Percentiles rank a stretch among this genome's conserved stretches.
Conservation (phyloP, 1,139 yeast genomes). For the Lodderomyces elongisporus region DNA sequence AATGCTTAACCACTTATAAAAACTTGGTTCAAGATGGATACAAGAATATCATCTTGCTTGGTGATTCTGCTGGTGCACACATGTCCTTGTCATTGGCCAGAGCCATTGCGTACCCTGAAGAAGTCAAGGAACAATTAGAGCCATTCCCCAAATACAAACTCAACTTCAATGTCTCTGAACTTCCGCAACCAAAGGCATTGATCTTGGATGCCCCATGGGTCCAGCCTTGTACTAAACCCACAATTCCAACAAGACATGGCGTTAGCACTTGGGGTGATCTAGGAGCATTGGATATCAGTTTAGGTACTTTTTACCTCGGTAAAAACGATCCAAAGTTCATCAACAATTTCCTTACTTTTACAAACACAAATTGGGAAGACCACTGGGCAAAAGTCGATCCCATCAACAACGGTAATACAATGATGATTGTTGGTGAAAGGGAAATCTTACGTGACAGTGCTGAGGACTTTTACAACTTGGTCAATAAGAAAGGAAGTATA, state of each 20-base stretch:
- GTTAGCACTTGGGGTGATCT: conserved; percentile 27
- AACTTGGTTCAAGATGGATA: conserved; percentile 25
- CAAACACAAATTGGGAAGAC: conserved; percentile 19
- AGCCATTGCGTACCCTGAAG: conserved; percentile 30
- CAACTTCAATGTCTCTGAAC: conserved; percentile 7
- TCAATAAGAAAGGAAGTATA: conserved; percentile 18
- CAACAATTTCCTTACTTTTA: conserved; percentile 16
- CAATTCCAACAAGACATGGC: conserved; percentile 18
- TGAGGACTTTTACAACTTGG: conserved; percentile 17
- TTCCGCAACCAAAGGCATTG: conserved; percentile 28
- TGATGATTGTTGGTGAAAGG: conserved; percentile 35
- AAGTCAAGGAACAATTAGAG: conserved; percentile 19
- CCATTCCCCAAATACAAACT: conserved; percentile 19
- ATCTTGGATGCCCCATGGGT: conserved; percentile 44
- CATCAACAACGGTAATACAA: conserved; percentile 21
- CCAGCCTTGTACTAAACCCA: conserved; percentile 15
- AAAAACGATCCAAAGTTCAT: conserved; percentile 16
- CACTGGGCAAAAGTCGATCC: conserved; percentile 30
- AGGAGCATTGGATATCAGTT: conserved; percentile 22
- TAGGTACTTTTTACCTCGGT: conserved; percentile 29
- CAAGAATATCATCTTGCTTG: conserved; percentile 30
- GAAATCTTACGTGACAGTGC: conserved; percentile 32
- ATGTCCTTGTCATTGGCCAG: conserved; percentile 30
- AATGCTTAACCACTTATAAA: conserved; percentile 26
- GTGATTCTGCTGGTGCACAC: conserved; percentile 49